These are phyloP conservation scores for Brettanomyces bruxellensis DNA, from an alignment of 805 yeast genomes.

Conservation along the genomic window DNA sequence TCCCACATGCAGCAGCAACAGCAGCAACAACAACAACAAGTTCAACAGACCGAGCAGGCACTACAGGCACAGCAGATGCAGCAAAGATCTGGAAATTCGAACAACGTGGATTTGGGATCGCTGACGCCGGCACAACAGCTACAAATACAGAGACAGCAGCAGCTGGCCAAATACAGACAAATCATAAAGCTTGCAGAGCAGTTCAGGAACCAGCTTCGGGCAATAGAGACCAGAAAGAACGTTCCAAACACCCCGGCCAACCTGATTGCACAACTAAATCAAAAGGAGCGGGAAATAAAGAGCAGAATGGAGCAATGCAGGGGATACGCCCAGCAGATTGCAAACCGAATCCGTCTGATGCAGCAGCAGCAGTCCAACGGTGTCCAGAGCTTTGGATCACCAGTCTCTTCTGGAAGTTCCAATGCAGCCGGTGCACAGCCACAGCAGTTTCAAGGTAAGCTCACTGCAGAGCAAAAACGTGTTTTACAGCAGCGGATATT, in stretches of 20 bases:
- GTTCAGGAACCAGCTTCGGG: conserved; percentile 39
- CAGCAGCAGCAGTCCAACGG: conserved; percentile 7
- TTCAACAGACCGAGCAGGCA: not conserved
- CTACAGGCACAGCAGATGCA: conserved; percentile 2
- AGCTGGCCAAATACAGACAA: conserved; percentile 29
- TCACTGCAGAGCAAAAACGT: conserved; percentile 9
- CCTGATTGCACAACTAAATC: conserved; percentile 33
- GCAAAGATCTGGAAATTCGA: not conserved
- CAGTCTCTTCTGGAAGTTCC: not conserved
- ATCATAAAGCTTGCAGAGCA: conserved; percentile 39
- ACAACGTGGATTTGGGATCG: conserved; percentile 5
- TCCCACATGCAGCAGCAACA: too few species aligned
- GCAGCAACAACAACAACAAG: conserved; percentile 4
- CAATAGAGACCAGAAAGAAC: conserved; percentile 39
- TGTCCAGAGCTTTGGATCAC: not conserved
- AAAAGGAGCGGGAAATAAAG: conserved; percentile 40
- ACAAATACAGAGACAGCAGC: conserved; percentile 21
- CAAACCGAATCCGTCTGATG: conserved; percentile 29
- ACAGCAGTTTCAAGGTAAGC: conserved; percentile 5
- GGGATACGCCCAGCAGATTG: conserved; percentile 30
- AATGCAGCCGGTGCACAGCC: conserved; percentile 2
- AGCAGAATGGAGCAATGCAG: conserved; percentile 40
- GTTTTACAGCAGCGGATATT: conserved; percentile 4
- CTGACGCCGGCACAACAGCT: conserved; percentile 15
- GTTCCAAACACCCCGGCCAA: conserved; percentile 36